A percentile compares a stretch with the other conserved stretches of the same genome.
These are phyloP conservation scores for Crataegus laevigata DNA, from an alignment of 306 rosid species.

Conservation along the genomic window DNA sequence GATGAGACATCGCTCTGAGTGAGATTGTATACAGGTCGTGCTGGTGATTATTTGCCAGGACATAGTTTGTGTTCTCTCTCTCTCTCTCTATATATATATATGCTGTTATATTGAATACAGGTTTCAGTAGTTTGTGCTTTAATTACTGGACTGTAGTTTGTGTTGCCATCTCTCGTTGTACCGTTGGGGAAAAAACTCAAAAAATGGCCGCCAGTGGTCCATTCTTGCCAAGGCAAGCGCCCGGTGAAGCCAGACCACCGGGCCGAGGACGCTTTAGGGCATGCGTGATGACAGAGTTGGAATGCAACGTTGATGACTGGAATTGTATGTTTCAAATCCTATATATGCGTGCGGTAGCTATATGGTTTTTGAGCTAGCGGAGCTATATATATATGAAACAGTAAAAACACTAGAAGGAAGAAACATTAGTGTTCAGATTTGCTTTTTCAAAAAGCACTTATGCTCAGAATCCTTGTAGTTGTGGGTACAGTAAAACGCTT, in stretches of 20 bases:
- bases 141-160: no score
- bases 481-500: no score
- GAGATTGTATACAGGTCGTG: not conserved
- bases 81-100: no score
- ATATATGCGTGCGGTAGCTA: not conserved
- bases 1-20: not conserved
- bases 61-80: not conserved
- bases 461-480: no score
- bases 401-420: no score
- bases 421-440: not conserved
- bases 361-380: no score
- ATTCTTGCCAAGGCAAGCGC: not conserved
- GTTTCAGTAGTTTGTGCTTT: no score
- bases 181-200: no score
- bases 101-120: not conserved
- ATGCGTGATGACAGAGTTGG: not conserved
- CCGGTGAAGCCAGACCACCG: not conserved
- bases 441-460: no score
- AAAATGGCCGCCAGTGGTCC: not conserved
- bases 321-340: not conserved
- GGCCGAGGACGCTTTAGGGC: not conserved
- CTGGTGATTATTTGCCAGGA: not conserved
- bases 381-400: no score
- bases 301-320: not conserved
- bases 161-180: no score